A percentile compares a stretch with the other conserved stretches of the same genome.
Conservation (phyloP, 179 eudicot genomes). For the Vitellaria paradoxa region DNA sequence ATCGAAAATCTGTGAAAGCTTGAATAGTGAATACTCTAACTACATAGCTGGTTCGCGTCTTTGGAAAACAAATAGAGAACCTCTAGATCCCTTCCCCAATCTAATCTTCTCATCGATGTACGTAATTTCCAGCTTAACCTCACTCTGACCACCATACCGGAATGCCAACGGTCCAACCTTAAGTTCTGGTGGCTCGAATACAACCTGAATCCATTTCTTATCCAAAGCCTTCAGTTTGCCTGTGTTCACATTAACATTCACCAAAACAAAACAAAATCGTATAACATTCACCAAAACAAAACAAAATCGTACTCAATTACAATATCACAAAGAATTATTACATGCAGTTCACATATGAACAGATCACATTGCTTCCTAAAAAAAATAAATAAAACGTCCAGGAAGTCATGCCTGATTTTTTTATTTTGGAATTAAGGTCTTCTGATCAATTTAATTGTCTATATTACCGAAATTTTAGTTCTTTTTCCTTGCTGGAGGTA, state of each 20-base stretch:
- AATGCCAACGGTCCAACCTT: conserved; percentile 72
- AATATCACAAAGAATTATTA: background rate
- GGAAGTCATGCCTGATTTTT: no score
- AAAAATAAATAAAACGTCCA: no score
- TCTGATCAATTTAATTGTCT: no score
- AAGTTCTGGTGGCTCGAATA: conserved; percentile 83
- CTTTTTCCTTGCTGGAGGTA: background rate
- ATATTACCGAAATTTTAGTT: background rate
- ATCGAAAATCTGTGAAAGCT: background rate
- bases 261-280: background rate
- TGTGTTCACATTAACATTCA: conserved; percentile 22
- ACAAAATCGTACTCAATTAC: background rate
- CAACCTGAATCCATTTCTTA: conserved; percentile 86
- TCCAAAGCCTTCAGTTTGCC: conserved; percentile 86
- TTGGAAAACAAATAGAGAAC: conserved; percentile 86
- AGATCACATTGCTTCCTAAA: no score
- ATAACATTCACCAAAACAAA: background rate
- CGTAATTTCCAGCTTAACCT: conserved; percentile 86
- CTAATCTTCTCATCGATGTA: conserved; percentile 88
- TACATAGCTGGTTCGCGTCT: conserved; percentile 35
- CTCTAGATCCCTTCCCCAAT: conserved; percentile 89
- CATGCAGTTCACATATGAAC: background rate
- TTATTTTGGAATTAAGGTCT: no score
- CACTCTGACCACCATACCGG: conserved; percentile 84
- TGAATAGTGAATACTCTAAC: background rate